phyloP scores from a whole-genome alignment of 306 rosid genomes.

The Cercis canadensis region DNA sequence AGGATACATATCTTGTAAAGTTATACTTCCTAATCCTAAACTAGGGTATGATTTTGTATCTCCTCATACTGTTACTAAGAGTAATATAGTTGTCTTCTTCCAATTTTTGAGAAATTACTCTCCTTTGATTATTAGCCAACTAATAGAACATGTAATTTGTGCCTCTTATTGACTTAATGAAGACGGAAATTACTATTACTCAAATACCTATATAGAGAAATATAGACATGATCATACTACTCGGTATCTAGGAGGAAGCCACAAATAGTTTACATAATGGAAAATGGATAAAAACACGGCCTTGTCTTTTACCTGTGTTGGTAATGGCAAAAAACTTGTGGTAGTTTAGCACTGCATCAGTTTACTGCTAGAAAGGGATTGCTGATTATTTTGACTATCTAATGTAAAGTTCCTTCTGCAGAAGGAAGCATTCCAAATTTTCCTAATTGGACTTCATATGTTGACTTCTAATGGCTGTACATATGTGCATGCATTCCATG shows the following conservation, averaged over 20 bases:
- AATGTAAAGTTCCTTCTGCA: background rate
- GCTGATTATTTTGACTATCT: background rate
- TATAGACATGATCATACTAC: background rate
- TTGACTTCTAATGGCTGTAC: background rate
- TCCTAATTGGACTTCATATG: background rate
- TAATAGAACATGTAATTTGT: no score
- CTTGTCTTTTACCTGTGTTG: background rate
- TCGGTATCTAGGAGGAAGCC: background rate
- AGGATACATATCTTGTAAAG: conserved; percentile 78
- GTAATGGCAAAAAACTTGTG: background rate
- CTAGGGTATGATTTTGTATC: conserved; percentile 61
- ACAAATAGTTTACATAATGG: background rate
- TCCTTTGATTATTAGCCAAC: background rate
- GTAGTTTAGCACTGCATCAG: no score
- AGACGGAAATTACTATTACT: no score
- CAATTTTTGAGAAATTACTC: background rate
- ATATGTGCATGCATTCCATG: background rate
- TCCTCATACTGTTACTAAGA: background rate
- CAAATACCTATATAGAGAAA: background rate
- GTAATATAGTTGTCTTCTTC: background rate
- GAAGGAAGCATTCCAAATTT: background rate
- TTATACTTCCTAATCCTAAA: conserved; percentile 86
- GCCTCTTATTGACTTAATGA: no score
- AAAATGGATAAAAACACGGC: background rate
- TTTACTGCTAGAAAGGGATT: background rate